Percentiles rank a stretch among this genome's conserved stretches.
Evolutionary conservation across 2,329 filamentous ascomycete genomes (phyloP).

Genomic region (Penicillium olsonii): DNA sequence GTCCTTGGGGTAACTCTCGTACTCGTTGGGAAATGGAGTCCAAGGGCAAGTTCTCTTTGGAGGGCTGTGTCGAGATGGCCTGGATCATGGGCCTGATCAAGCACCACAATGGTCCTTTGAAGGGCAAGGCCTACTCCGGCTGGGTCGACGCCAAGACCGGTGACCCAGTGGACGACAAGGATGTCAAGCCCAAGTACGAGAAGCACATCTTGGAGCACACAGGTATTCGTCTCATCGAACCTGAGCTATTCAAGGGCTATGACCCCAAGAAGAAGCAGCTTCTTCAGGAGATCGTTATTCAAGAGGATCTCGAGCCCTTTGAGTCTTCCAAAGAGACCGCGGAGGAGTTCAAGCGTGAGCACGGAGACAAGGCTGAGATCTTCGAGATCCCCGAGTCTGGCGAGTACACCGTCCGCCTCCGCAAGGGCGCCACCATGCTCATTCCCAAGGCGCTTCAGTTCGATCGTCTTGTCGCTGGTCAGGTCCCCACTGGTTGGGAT

Average conservation of each 20-base stretch:
- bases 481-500: conserved; percentile 96
- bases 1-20: conserved; percentile 95
- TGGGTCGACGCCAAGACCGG: conserved; percentile 94
- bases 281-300: conserved; percentile 94
- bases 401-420: conserved; percentile 90
- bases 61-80: conserved; percentile 98
- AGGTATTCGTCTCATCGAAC: conserved; percentile 96
- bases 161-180: conserved; percentile 96
- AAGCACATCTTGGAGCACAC: conserved; percentile 94
- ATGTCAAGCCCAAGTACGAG: conserved; percentile 96
- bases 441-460: conserved; percentile 97
- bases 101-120: conserved; percentile 94
- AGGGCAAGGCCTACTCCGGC: conserved; percentile 93
- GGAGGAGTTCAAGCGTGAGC: conserved; percentile 94
- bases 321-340: conserved; percentile 97
- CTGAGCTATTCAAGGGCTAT: conserved; percentile 94
- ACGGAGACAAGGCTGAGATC: conserved; percentile 95
- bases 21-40: conserved; percentile 99
- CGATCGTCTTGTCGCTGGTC: conserved; percentile 93
- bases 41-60: conserved; percentile 91
- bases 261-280: conserved; percentile 99
- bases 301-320: conserved; percentile 95
- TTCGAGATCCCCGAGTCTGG: conserved; percentile 93
- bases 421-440: conserved; percentile 91
- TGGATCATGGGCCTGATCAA: conserved; percentile 99